These are phyloP conservation scores for Fraxinus quadrangulata DNA, from an alignment of 257 asterid genomes.

Conservation along the genomic window DNA sequence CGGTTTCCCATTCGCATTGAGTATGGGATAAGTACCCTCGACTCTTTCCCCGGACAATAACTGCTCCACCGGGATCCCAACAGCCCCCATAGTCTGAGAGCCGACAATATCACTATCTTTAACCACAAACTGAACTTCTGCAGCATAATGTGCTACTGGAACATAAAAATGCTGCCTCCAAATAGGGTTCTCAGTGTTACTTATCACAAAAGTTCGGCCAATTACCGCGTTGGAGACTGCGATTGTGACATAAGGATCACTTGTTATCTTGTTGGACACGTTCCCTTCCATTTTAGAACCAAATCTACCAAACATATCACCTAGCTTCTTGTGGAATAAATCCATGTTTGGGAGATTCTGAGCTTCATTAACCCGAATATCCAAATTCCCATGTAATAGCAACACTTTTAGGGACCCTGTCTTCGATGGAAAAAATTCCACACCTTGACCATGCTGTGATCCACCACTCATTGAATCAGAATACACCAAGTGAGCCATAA, in stretches of 20 bases:
- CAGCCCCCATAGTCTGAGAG: constrained; percentile 81
- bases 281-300: constrained; percentile 48
- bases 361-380: constrained; percentile 75
- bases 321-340: constrained; percentile 64
- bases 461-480: constrained; percentile 59
- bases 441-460: constrained; percentile 68
- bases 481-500: constrained; percentile 61
- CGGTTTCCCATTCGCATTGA: constrained; percentile 46
- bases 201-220: constrained; percentile 73
- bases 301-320: constrained; percentile 54
- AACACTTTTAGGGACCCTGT: constrained; percentile 57
- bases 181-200: constrained; percentile 63
- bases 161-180: constrained; percentile 85
- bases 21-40: constrained; percentile 58
- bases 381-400: constrained; percentile 77
- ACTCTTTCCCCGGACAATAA: constrained; percentile 47
- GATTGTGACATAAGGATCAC: constrained; percentile 83
- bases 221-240: constrained; percentile 69
- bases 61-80: constrained; percentile 70
- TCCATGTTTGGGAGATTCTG: constrained; percentile 82
- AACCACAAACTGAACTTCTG: constrained; percentile 80
- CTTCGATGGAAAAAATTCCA: constrained; percentile 63
- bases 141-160: constrained; percentile 77
- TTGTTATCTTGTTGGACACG: constrained; percentile 48
- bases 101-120: constrained; percentile 84